Evolutionary conservation across 2,329 filamentous ascomycete species (phyloP), one percentile per base, ranked within the genome.

Genomic region (Aspergillus hortae): DNA sequence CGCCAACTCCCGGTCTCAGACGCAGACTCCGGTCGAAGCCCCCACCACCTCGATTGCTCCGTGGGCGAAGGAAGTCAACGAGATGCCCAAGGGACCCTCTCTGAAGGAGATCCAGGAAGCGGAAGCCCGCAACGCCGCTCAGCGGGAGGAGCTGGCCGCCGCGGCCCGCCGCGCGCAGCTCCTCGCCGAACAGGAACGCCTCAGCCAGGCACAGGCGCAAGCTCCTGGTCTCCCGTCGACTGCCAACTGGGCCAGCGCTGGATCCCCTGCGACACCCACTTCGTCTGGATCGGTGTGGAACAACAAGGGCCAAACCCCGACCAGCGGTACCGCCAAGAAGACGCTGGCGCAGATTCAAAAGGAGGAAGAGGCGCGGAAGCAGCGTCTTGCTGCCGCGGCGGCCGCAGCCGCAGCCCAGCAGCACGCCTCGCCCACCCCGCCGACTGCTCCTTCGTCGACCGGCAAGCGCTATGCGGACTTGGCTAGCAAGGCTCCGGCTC

Each of bases 81-180:
- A 88, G 45, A 74, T 81, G 21, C 84, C 89, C 38, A 95, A 89
- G 71, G 92, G 91, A 0, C 94, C 92, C 2, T 96, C 92, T 54
- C 77, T 99, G 56, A 95, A 91, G 74, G 92, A 99, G 67, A 99
- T 99, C 21, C 94, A 99, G 70, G 92, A 96, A 70, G 87, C 90
- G 4, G 94, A 99, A 70, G 92, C 92, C 33, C 90, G 88, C 66
- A 95, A 94, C 69, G 92, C 92, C 10, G 92, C 92, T 47, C 89
- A 95, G 73, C 86, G 84, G 11, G 92, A 97, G 66, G 90, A 94
- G 65, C 76, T 85, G 49, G 90, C 89, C 14, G 85, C 86, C 33
- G 87, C 89, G 40, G 82, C 87, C 54, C 88, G 92, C 60, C 89
- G 88, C 61, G 86, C 86, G 23, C 72, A 74, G 52, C 60, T 73